These are phyloP conservation scores for Wickerhamiella brachini DNA, from an alignment of 805 yeast species.

Conservation along the genomic window DNA sequence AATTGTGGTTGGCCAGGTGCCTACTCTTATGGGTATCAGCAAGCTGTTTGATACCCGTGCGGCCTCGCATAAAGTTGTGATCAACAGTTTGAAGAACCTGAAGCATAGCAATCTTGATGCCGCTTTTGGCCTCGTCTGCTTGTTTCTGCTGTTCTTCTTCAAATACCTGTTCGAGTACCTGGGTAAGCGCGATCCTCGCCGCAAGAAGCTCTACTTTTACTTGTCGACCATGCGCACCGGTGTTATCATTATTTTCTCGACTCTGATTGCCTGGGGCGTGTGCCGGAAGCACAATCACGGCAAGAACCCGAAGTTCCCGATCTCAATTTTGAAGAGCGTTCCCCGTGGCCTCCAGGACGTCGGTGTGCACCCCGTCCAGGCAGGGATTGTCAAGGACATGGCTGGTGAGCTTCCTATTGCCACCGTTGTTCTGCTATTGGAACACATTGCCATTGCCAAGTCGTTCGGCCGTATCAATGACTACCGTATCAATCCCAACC, in stretches of 20 bases:
- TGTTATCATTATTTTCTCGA: slow-evolving; percentile 64
- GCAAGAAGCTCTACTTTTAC: slow-evolving; percentile 50
- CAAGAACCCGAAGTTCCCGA: slow-evolving; percentile 28
- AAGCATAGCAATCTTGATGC: slow-evolving; percentile 63
- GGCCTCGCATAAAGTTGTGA: slow-evolving; percentile 55
- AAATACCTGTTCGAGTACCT: slow-evolving; percentile 48
- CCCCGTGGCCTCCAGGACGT: slow-evolving; percentile 72
- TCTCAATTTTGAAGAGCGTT: slow-evolving; percentile 57
- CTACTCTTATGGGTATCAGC: slow-evolving; percentile 64
- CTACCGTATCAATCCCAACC: slow-evolving; percentile 83
- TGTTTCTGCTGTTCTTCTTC: slow-evolving; percentile 60
- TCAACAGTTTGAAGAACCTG: slow-evolving; percentile 58
- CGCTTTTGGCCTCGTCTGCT: slow-evolving; percentile 71
- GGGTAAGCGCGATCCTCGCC: slow-evolving; percentile 50
- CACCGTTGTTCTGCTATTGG: slow-evolving; percentile 65
- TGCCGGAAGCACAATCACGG: slow-evolving; percentile 32
- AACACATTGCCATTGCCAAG: slow-evolving; percentile 86
- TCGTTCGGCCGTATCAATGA: slow-evolving; percentile 88
- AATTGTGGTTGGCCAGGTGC: slow-evolving; percentile 75
- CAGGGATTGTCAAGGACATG: slow-evolving; percentile 42
- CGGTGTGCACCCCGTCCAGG: slow-evolving; percentile 56
- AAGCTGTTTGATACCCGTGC: slow-evolving; percentile 56
- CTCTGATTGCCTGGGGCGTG: slow-evolving; percentile 69
- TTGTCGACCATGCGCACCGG: slow-evolving; percentile 68
- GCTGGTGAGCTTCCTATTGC: slow-evolving; percentile 80